Evolutionary conservation across 108 stramenopile species (phyloP).

Genomic region (Cyclotella atomus): DNA sequence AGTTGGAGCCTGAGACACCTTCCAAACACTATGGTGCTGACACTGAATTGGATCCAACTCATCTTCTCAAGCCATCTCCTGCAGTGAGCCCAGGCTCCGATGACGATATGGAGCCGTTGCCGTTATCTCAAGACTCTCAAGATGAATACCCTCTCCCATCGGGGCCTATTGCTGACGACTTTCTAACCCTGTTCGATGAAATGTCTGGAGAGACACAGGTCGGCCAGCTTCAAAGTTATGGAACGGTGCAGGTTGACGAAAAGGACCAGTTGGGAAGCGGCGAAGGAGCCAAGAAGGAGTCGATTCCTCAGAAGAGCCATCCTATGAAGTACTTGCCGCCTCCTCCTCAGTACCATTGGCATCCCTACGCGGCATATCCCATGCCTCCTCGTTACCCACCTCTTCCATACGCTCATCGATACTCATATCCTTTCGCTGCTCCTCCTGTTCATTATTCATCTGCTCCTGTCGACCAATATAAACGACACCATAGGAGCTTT

Average conservation of each 20-base stretch:
- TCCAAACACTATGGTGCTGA: not conserved
- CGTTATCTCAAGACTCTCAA: slow-evolving; percentile 28
- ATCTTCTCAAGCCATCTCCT: not conserved
- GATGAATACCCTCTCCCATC: slow-evolving; percentile 10
- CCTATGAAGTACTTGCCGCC: not conserved
- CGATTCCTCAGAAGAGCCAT: too few relatives aligned
- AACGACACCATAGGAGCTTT: not conserved
- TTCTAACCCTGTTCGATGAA: slow-evolving; percentile 1
- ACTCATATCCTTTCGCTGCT: not conserved
- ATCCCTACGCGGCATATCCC: not conserved
- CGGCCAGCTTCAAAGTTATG: not conserved
- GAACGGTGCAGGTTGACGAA: too few relatives aligned
- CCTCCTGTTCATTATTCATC: not conserved
- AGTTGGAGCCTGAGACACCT: not conserved
- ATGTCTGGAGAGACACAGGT: not conserved
- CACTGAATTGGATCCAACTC: not conserved
- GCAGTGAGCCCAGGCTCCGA: not conserved
- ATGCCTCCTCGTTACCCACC: not conserved
- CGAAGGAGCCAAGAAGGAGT: too few relatives aligned
- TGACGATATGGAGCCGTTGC: slow-evolving; percentile 38
- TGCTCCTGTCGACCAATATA: not conserved
- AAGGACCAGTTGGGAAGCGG: too few relatives aligned
- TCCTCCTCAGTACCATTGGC: not conserved
- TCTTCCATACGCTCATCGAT: not conserved
- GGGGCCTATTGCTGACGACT: slow-evolving; percentile 10